Percentiles rank a stretch among this genome's conserved stretches.
phyloP scores from a whole-genome alignment of 2,329 filamentous ascomycete species.

The Claviceps sp. region DNA sequence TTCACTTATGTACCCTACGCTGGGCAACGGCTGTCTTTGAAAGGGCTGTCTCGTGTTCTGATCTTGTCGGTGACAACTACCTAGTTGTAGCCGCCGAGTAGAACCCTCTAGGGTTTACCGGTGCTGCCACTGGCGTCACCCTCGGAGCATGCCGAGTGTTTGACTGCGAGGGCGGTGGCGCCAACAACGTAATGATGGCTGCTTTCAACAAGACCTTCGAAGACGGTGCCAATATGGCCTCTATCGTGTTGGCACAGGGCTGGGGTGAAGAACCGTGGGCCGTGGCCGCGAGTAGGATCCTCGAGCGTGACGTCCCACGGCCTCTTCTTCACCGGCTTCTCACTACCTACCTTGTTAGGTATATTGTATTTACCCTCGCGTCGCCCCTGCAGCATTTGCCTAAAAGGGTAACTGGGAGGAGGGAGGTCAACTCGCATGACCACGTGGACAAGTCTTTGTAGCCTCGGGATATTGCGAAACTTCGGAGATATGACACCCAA shows the following conservation, averaged over 20 bases:
- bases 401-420: too few species aligned
- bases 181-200: slow-evolving; percentile 3
- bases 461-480: too few species aligned
- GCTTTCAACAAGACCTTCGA: slow-evolving; percentile 27
- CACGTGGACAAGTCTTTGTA: too few species aligned
- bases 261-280: slow-evolving; percentile 19
- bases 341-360: too few species aligned
- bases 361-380: too few species aligned
- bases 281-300: slow-evolving; percentile 26
- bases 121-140: slow-evolving; percentile 25
- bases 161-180: neutral
- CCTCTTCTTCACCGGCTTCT: slow-evolving; percentile 22
- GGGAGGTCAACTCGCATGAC: too few species aligned
- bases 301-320: slow-evolving; percentile 29
- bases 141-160: slow-evolving; percentile 26
- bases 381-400: too few species aligned
- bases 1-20: slow-evolving; percentile 42
- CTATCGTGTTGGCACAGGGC: slow-evolving; percentile 5
- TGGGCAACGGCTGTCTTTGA: slow-evolving; percentile 35
- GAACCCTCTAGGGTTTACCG: slow-evolving; percentile 23
- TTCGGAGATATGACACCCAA: too few species aligned
- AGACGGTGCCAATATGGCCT: slow-evolving; percentile 21
- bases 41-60: slow-evolving; percentile 28
- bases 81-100: slow-evolving; percentile 24
- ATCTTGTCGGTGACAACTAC: slow-evolving; percentile 28